Percentiles rank a stretch among this genome's conserved stretches.
phyloP scores from a whole-genome alignment of 106 monocot genomes.

The Phalaenopsis equestris region DNA sequence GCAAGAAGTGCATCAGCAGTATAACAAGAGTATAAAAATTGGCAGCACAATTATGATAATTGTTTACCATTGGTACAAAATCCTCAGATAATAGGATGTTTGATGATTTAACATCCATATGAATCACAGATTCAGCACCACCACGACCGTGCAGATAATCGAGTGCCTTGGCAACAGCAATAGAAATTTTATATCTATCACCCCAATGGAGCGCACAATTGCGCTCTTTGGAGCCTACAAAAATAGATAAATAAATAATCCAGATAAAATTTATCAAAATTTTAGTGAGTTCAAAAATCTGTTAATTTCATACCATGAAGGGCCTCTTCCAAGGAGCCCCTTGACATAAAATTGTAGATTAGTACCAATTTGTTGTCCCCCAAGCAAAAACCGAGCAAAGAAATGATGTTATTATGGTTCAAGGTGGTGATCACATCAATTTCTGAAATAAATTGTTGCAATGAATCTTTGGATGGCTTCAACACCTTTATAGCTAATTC shows the following conservation, averaged over 20 bases:
- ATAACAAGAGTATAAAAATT: neutral
- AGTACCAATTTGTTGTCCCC: conserved; percentile 48
- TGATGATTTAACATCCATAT: conserved; percentile 88
- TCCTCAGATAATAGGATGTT: conserved; percentile 79
- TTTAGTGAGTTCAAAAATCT: neutral
- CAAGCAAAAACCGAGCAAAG: conserved; percentile 68
- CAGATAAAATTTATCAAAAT: neutral
- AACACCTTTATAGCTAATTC: conserved; percentile 74
- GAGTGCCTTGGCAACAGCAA: conserved; percentile 67
- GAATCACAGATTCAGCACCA: conserved; percentile 44
- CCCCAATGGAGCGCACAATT: conserved; percentile 39
- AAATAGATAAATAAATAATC: neutral
- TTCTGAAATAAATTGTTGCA: conserved; percentile 53
- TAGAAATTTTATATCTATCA: conserved; percentile 57
- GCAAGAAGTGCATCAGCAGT: conserved; percentile 12
- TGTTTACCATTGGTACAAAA: conserved; percentile 53
- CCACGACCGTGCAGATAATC: conserved; percentile 49
- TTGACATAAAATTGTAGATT: conserved; percentile 57
- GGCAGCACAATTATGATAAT: neutral
- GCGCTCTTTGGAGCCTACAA: conserved; percentile 31
- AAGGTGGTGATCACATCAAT: conserved; percentile 60
- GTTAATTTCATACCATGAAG: conserved; percentile 43
- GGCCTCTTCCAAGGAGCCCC: conserved; percentile 67
- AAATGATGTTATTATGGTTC: conserved; percentile 62
- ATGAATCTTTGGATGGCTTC: conserved; percentile 49